Evolutionary conservation across 2,329 filamentous ascomycete genomes (phyloP), one percentile per base, ranked within the genome.

Genomic region (Fusarium tanahbumbuense): DNA sequence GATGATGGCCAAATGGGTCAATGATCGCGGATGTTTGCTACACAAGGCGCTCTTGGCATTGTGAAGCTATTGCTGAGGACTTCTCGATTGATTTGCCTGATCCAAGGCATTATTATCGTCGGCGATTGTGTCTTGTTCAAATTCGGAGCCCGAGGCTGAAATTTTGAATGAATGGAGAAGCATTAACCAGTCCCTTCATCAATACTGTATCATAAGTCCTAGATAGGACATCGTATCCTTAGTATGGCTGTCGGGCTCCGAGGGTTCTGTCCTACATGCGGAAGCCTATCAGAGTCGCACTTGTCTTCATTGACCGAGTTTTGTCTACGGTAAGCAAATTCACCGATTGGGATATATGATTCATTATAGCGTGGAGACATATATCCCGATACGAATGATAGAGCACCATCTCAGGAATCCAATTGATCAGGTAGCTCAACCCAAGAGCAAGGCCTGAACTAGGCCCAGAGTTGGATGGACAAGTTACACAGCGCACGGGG

Each of bases 91-190:
- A 37, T 12, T n/a, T 37, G 18, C 18, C 34, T n/a, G 6, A n/a
- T n/a, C 6, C 18, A n/a, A 37, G 34, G 18, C 34, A n/a, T 37
- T 12, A 3, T 37, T 7, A 7, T n/a, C 34, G 34, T n/a, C 18
- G 10, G 10, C 12, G 3, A 37, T 7, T n/a, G 6, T n/a, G 5
- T 7, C 10, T 37, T n/a, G 4, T 4, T n/a, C 34, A 0, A 4
- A 37, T n/a, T 37, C 34, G 34, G 34, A n/a, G 34, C 0, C 34
- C 34, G 32, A 34, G 9, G 8, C 1, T 34, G 8, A 10, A 18
- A 10, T 3, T 5, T 18, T 9, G 8, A 34, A 5, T 9, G 32
- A 7, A 16, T 8, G 30, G 32, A 34, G 16, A 9, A 34, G 32
- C 5, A 5, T 9, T 2, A 6, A 18, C 8, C 32, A 1, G 15